phyloP scores from a whole-genome alignment of 345 rosid species.

The Eutrema yunnanense region DNA sequence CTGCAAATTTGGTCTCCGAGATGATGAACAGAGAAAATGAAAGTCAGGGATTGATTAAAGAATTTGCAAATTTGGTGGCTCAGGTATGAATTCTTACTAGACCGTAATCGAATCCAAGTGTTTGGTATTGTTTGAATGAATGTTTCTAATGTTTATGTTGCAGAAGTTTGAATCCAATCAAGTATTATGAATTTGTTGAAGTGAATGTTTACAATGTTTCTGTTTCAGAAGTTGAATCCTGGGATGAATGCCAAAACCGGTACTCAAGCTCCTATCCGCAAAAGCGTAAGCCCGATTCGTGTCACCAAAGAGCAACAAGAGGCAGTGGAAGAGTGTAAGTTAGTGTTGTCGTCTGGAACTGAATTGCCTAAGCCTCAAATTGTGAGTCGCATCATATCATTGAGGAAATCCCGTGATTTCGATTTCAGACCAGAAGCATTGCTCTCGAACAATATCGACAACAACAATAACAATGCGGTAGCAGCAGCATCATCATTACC shows the following conservation, averaged over 20 bases:
- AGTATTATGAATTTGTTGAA: no score
- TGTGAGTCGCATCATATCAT: conserved; percentile 64
- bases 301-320: conserved; percentile 31
- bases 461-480: conserved; percentile 39
- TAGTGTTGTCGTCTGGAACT: conserved; percentile 14
- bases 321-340: conserved; percentile 32
- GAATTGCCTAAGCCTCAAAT: conserved; percentile 45
- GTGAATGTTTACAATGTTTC: neutral
- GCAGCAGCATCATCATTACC: conserved; percentile 17
- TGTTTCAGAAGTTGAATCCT: conserved; percentile 32
- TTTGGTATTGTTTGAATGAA: neutral
- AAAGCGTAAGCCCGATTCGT: conserved; percentile 25
- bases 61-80: conserved; percentile 14
- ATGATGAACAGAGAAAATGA: conserved; percentile 26
- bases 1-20: conserved; percentile 45
- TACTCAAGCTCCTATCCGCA: conserved; percentile 29
- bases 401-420: conserved; percentile 66
- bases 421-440: conserved; percentile 56
- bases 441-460: conserved; percentile 18
- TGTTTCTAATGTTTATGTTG: neutral
- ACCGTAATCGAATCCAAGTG: neutral
- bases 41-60: conserved; percentile 22
- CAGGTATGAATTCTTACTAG: conserved; percentile 30
- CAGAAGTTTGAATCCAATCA: no score
- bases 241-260: neutral